Percentiles rank a stretch among this genome's conserved stretches.
These are phyloP conservation scores for Lachnellula occidentalis DNA, from an alignment of 2,329 filamentous ascomycete genomes.

Conservation along the genomic window DNA sequence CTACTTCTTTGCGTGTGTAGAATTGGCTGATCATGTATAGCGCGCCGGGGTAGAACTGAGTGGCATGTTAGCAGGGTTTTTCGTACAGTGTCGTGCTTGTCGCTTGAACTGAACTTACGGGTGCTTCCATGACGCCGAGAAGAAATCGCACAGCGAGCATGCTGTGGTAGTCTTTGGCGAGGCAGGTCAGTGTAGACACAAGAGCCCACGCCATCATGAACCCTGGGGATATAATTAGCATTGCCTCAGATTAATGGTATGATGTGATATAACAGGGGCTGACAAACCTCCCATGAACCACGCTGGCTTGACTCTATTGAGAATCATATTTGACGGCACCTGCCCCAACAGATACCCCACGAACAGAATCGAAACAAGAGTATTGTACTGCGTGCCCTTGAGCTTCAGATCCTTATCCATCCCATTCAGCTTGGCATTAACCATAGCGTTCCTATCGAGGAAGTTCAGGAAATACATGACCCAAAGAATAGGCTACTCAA, in stretches of 20 bases:
- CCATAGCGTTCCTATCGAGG: constrained; percentile 29
- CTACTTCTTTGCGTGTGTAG: constrained; percentile 40
- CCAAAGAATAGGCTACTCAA: constrained; percentile 21
- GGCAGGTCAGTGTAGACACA: constrained; percentile 36
- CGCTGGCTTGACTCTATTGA: constrained; percentile 34
- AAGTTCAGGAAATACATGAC: constrained; percentile 31
- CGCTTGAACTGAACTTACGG: constrained; percentile 13
- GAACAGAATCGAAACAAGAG: constrained; percentile 29
- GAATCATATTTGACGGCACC: constrained; percentile 38
- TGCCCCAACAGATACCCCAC: constrained; percentile 19
- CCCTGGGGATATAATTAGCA: neutral
- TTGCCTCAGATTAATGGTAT: neutral
- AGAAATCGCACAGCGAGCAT: constrained; percentile 48
- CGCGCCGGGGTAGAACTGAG: constrained; percentile 37
- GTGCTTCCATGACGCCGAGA: constrained; percentile 44
- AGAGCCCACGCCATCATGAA: neutral
- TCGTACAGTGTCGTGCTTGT: constrained; percentile 30
- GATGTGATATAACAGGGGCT: constrained; percentile 9
- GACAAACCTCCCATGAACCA: constrained; percentile 41
- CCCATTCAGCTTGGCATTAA: constrained; percentile 11
- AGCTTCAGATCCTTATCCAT: constrained; percentile 30
- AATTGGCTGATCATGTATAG: constrained; percentile 42
- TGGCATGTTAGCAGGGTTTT: neutral
- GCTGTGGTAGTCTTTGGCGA: constrained; percentile 42
- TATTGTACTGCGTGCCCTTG: constrained; percentile 25